These are phyloP conservation scores for Saitozyma podzolica DNA, from an alignment of 768 basidiomycete genomes.

Conservation along the genomic window DNA sequence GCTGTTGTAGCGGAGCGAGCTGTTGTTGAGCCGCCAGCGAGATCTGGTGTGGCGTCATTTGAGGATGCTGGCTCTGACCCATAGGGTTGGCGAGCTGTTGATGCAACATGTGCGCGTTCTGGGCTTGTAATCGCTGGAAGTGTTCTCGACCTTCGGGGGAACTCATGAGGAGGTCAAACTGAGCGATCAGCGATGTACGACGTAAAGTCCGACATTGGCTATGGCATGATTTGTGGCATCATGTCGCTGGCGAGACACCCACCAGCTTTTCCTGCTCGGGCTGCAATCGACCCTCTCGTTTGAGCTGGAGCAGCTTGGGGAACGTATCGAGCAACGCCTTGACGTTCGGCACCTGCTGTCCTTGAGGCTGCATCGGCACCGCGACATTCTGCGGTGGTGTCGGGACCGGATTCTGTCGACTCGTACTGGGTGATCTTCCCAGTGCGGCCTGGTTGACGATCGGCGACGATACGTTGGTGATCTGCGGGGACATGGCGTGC, in stretches of 20 bases:
- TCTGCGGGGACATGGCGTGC: conserved; percentile 1
- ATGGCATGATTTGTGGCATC: not conserved
- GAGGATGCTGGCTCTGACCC: conserved; percentile 14
- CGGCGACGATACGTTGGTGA: not conserved
- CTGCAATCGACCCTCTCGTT: conserved; percentile 23
- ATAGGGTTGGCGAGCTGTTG: conserved; percentile 20
- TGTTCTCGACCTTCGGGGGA: conserved; percentile 34
- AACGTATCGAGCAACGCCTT: conserved; percentile 35
- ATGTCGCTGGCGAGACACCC: conserved; percentile 7
- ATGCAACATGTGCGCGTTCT: conserved; percentile 14
- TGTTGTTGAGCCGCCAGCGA: conserved; percentile 29
- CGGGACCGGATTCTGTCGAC: not conserved
- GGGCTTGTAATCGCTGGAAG: conserved; percentile 23
- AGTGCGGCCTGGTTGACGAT: not conserved
- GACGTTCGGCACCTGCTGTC: conserved; percentile 13
- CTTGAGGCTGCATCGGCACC: not conserved
- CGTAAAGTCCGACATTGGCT: not conserved
- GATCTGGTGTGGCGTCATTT: conserved; percentile 27
- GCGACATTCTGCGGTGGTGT: not conserved
- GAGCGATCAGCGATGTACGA: conserved; percentile 5
- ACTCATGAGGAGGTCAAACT: conserved; percentile 34
- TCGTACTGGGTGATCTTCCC: conserved; percentile 5
- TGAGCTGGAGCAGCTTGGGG: conserved; percentile 33
- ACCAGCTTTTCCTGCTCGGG: conserved; percentile 38
- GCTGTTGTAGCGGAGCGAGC: conserved; percentile 18